Evolutionary conservation across 805 yeast species (phyloP).

Genomic region (Wickerhamiella brachini): DNA sequence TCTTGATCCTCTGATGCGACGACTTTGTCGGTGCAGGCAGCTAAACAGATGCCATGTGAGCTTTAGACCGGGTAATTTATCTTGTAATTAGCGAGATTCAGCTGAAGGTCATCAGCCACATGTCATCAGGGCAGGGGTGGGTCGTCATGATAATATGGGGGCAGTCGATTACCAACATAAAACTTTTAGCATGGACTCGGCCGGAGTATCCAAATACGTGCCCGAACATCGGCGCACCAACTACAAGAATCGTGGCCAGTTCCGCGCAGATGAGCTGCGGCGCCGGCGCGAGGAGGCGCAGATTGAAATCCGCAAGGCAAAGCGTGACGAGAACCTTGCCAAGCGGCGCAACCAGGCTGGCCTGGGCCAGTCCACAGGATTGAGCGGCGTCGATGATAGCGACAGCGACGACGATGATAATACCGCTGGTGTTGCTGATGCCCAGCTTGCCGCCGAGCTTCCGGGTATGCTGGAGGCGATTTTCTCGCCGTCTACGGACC

Average conservation of each 20-base stretch:
- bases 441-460: conserved; percentile 30
- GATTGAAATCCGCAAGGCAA: conserved; percentile 90
- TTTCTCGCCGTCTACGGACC: conserved; percentile 58
- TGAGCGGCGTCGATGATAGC: conserved; percentile 31
- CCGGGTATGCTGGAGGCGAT: conserved; percentile 79
- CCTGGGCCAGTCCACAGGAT: conserved; percentile 33
- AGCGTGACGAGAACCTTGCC: conserved; percentile 86
- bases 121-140: neutral
- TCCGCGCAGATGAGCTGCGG: conserved; percentile 89
- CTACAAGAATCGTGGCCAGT: conserved; percentile 87
- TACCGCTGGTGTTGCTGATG: conserved; percentile 19
- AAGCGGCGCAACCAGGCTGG: conserved; percentile 73
- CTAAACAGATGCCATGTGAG: too few species aligned
- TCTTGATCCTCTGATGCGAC: too few species aligned
- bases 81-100: too few species aligned
- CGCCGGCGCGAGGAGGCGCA: conserved; percentile 97
- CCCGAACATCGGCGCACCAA: conserved; percentile 97
- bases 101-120: too few species aligned
- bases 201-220: conserved; percentile 36
- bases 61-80: too few species aligned
- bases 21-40: too few species aligned
- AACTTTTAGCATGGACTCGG: conserved; percentile 1
- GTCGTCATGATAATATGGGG: neutral
- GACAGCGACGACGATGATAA: conserved; percentile 42
- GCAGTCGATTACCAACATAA: neutral